Conservation (phyloP, 257 asterid species). For the Capsicum rhomboideum region DNA sequence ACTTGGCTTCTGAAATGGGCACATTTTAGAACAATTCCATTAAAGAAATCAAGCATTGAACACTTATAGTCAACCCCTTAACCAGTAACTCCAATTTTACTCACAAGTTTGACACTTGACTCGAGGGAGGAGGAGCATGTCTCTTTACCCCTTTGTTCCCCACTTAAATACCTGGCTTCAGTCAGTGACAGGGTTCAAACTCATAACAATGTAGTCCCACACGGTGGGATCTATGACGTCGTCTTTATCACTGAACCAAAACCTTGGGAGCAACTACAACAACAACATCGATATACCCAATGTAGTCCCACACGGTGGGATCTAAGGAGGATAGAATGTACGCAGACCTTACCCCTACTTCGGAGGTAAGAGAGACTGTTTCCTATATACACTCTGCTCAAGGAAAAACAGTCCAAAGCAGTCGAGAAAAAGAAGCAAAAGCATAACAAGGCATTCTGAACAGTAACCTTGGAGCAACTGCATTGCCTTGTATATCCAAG, state of each 20-base stretch:
- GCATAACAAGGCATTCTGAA: not conserved
- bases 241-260: not conserved
- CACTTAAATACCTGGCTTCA: not conserved
- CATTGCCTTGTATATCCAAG: not conserved
- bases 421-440: not conserved
- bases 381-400: not conserved
- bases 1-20: not conserved
- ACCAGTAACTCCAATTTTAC: too few relatives aligned
- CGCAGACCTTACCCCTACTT: not conserved
- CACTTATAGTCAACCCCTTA: too few relatives aligned
- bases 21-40: not conserved
- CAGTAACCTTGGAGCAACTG: not conserved
- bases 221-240: too few relatives aligned
- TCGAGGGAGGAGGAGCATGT: not conserved
- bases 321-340: accelerated
- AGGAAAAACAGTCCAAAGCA: not conserved
- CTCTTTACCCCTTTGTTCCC: not conserved
- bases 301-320: not conserved
- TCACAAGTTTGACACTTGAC: not conserved
- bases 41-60: too few relatives aligned
- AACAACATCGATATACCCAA: not conserved
- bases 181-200: not conserved
- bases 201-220: too few relatives aligned
- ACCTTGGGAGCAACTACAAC: not conserved
- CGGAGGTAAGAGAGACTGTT: not conserved